These are phyloP conservation scores for Oryza rufipogon DNA, from an alignment of 176 grass and related monocot species.

Conservation along the genomic window DNA sequence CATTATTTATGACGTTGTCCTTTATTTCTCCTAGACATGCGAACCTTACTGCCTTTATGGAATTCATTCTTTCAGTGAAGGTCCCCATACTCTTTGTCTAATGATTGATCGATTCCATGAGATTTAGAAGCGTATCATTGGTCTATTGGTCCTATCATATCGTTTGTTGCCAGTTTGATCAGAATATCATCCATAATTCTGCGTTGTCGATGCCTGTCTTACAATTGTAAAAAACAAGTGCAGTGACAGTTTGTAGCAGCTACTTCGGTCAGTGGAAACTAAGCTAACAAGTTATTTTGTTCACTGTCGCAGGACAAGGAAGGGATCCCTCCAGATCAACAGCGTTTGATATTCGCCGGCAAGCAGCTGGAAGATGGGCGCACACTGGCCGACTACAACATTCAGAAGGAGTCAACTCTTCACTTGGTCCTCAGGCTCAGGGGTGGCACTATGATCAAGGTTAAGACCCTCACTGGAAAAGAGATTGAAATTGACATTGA, in stretches of 20 bases:
- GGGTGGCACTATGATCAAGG: conserved; percentile 95
- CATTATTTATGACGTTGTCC: not conserved
- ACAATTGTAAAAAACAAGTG: not conserved
- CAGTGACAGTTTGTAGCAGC: not conserved
- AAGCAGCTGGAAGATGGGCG: conserved; percentile 91
- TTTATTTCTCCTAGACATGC: conserved; percentile 29
- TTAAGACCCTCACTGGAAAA: conserved; percentile 90
- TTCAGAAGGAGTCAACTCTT: conserved; percentile 94
- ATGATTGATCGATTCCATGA: not conserved
- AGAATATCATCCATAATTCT: not conserved
- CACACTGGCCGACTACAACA: conserved; percentile 85
- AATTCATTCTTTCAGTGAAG: not conserved
- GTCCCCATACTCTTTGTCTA: not conserved
- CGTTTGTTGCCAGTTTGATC: not conserved
- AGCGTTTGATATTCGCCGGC: conserved; percentile 81
- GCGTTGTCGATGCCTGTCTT: not conserved
- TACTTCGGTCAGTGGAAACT: not conserved
- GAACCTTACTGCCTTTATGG: not conserved
- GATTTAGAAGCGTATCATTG: not conserved
- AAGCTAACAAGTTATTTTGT: not conserved
- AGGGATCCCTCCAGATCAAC: conserved; percentile 88
- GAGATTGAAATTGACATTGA: conserved; percentile 93
- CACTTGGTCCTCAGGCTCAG: conserved; percentile 87
- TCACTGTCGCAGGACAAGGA: conserved; percentile 64
- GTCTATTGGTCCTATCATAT: not conserved